A percentile compares a stretch with the other conserved stretches of the same genome.
These are phyloP conservation scores for Talaromyces trachyspermus DNA, from an alignment of 495 filamentous ascomycete genomes.

Conservation along the genomic window DNA sequence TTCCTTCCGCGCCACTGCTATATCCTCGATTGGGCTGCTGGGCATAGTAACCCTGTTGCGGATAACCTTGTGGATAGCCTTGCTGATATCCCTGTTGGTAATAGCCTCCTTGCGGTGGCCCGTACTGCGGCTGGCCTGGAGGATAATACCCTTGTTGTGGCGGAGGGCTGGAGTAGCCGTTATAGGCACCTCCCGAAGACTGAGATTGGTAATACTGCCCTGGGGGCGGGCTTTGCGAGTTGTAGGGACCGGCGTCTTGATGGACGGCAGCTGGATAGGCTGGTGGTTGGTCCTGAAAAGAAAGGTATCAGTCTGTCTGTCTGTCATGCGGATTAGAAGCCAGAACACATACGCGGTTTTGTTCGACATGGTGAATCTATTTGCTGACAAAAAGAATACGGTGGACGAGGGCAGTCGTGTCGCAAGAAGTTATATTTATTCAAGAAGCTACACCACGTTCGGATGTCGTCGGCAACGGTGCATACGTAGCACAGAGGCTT, in stretches of 20 bases:
- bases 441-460: background rate
- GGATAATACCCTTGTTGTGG: slow-evolving; percentile 4
- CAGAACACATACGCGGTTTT: background rate
- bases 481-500: background rate
- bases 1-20: slow-evolving; percentile 26
- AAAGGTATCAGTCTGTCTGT: background rate
- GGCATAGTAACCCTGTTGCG: slow-evolving; percentile 34
- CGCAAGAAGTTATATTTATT: background rate
- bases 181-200: no score
- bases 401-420: no score
- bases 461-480: background rate
- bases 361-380: background rate
- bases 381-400: no score
- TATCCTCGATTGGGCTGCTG: slow-evolving; percentile 23
- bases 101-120: slow-evolving; percentile 6
- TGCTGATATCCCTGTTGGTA: slow-evolving; percentile 31
- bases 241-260: slow-evolving; percentile 8
- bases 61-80: slow-evolving; percentile 30
- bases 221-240: slow-evolving; percentile 4
- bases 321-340: background rate
- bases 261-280: slow-evolving; percentile 6
- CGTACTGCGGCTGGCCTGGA: slow-evolving; percentile 5
- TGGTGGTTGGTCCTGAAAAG: slow-evolving; percentile 7
- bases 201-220: background rate
- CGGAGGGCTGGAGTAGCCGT: slow-evolving; percentile 6